A percentile compares a stretch with the other conserved stretches of the same genome.
Evolutionary conservation across 2,329 filamentous ascomycete genomes (phyloP).

Genomic region (Penicillium sp.): DNA sequence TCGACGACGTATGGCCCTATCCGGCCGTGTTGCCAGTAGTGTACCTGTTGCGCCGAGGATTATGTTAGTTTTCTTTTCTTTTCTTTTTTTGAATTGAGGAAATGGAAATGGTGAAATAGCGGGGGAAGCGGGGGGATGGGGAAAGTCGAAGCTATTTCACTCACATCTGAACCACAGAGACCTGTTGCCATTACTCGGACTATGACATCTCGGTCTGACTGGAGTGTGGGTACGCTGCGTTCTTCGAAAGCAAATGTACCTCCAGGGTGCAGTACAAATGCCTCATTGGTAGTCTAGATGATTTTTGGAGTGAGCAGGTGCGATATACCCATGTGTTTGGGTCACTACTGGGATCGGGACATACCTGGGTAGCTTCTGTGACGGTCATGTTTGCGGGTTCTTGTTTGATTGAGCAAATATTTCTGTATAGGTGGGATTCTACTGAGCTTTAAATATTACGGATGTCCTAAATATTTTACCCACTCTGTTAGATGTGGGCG

Average conservation of each 20-base stretch:
- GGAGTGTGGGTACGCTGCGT: constrained; percentile 18
- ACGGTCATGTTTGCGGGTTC: constrained; percentile 1
- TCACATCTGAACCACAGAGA: constrained; percentile 79
- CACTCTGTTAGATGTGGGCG: background rate
- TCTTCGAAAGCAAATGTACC: constrained; percentile 26
- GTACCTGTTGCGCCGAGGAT: constrained; percentile 26
- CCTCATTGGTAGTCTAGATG: constrained; percentile 10
- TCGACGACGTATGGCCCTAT: constrained; percentile 40
- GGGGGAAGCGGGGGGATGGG: background rate
- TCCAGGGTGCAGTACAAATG: constrained; percentile 23
- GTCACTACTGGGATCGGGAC: background rate
- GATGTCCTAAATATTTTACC: background rate
- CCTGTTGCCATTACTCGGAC: constrained; percentile 77
- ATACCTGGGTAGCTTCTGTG: constrained; percentile 1
- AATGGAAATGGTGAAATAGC: background rate
- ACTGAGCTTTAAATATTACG: background rate
- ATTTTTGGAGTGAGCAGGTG: background rate
- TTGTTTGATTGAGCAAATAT: background rate
- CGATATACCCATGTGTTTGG: background rate
- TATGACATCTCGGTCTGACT: constrained; percentile 64
- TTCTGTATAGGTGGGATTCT: background rate
- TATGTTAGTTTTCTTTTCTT: background rate
- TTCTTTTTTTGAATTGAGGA: background rate
- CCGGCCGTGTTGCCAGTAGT: constrained; percentile 43
- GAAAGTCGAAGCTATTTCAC: background rate